Percentiles rank a stretch among this genome's conserved stretches.
phyloP scores from a whole-genome alignment of 352 stramenopile species.

The Pythium brassicae region DNA sequence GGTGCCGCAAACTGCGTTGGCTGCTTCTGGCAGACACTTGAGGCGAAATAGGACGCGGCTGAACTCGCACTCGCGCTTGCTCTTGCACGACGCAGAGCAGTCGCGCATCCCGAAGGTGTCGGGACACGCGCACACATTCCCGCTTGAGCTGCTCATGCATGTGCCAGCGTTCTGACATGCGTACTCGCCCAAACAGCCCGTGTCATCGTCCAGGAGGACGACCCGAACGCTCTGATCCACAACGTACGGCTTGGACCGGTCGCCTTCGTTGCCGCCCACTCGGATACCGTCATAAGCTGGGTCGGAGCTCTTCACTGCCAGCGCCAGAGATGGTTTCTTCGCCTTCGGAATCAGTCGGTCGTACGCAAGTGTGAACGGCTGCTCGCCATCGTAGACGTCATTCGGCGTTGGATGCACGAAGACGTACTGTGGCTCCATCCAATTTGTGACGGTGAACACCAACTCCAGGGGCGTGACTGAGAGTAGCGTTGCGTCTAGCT shows the following conservation, averaged over 20 bases:
- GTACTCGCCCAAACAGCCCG: slow-evolving; percentile 57
- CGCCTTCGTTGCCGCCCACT: slow-evolving; percentile 47
- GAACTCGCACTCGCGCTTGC: slow-evolving; percentile 45
- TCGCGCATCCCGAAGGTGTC: slow-evolving; percentile 54
- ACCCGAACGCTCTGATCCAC: slow-evolving; percentile 35
- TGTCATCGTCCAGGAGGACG: slow-evolving; percentile 62
- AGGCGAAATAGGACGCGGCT: slow-evolving; percentile 38
- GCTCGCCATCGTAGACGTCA: slow-evolving; percentile 41
- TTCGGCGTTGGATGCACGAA: slow-evolving; percentile 39
- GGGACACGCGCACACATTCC: slow-evolving; percentile 42
- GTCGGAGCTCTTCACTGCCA: slow-evolving; percentile 36
- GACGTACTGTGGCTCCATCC: slow-evolving; percentile 48
- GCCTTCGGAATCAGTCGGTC: slow-evolving; percentile 45
- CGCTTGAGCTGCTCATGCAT: slow-evolving; percentile 22
- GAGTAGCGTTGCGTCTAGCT: slow-evolving; percentile 31
- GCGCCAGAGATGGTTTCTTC: slow-evolving; percentile 38
- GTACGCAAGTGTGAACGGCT: slow-evolving; percentile 50
- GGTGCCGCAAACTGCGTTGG: slow-evolving; percentile 28
- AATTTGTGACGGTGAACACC: slow-evolving; percentile 43
- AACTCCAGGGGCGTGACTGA: slow-evolving; percentile 33
- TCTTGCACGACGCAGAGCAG: slow-evolving; percentile 37
- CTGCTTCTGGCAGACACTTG: slow-evolving; percentile 19
- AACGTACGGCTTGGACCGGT: slow-evolving; percentile 24
- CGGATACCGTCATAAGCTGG: slow-evolving; percentile 33
- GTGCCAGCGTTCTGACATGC: slow-evolving; percentile 38